These are phyloP conservation scores for Populus alba DNA, from an alignment of 345 rosid genomes.

Conservation along the genomic window DNA sequence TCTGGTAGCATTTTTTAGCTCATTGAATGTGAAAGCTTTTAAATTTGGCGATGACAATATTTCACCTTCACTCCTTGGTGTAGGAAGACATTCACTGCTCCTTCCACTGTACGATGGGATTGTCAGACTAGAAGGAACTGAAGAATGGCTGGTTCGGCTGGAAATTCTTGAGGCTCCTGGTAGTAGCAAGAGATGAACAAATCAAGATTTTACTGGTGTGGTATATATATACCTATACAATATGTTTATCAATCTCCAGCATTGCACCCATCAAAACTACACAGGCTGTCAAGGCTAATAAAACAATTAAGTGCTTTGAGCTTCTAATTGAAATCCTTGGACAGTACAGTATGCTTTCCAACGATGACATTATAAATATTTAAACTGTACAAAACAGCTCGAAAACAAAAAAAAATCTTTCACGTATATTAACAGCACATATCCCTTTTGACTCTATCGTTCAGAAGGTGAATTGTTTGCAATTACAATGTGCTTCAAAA, in stretches of 20 bases:
- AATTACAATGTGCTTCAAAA: background rate
- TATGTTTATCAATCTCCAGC: background rate
- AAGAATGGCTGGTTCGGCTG: constrained; percentile 70
- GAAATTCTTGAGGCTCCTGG: constrained; percentile 59
- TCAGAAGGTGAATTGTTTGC: background rate
- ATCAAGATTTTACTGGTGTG: background rate
- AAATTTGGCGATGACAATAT: constrained; percentile 83
- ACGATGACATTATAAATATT: background rate
- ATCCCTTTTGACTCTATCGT: background rate
- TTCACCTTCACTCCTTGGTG: constrained; percentile 90
- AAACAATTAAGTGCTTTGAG: background rate
- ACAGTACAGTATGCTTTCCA: background rate
- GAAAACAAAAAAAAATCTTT: background rate
- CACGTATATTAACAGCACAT: background rate
- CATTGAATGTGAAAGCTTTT: constrained; percentile 73
- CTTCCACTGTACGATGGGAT: constrained; percentile 56
- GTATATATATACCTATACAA: background rate
- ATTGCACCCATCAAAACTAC: background rate
- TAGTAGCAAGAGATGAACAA: constrained; percentile 22
- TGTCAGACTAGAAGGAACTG: constrained; percentile 57
- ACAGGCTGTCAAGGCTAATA: background rate
- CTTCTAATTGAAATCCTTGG: background rate
- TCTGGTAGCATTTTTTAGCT: constrained; percentile 81
- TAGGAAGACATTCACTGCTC: constrained; percentile 57
- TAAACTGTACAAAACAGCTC: background rate